Evolutionary conservation across 441 rosid genomes (phyloP), one percentile per base, ranked within the genome.

Genomic region (Sinapis alba): DNA sequence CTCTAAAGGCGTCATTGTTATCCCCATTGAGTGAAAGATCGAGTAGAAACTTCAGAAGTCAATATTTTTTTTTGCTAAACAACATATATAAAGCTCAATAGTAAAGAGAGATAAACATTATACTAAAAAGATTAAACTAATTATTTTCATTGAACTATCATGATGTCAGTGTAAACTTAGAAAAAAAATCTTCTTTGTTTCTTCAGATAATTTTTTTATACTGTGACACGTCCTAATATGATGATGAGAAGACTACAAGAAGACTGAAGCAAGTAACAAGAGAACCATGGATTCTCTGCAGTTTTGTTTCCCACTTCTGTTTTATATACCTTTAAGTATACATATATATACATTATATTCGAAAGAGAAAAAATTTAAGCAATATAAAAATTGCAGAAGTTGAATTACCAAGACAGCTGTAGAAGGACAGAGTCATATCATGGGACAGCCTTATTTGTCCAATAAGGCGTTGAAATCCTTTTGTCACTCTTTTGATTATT

Each of bases 391-490:
- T 20, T 54, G 26, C 23, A 68, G 65, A 62, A 58, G 20, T 58
- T 54, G 19, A 26, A 32, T 53, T 34, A 24, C 10, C 9, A 26
- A 51, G 73, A 72, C 80, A 68, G 81, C 62, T 80, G 79, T 34
- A 28, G 38, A 30, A 68, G 70, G 57, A 71, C 41, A 80, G 63
- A 74, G 87, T 85, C 85, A 78, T 73, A 74, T 85, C 89, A 84
- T 73, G 86, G 85, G 80, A 81, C 86, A 81, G 78, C 78, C 75
- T 78, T 54, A 73, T 75, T 75, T 77, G 86, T 77, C 83, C 73
- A 71, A 51, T 61, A 83, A 30, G 63, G 50, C 26, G 60, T 21
- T 41, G 45, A 21, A 26, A 64, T 79, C 51, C 51, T 43, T n/a
- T 43, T 43, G 51, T 43, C 51, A 43, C 51, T 43, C 18, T 43